Evolutionary conservation across 345 rosid genomes (phyloP).

Genomic region (Aurinia saxatilis): DNA sequence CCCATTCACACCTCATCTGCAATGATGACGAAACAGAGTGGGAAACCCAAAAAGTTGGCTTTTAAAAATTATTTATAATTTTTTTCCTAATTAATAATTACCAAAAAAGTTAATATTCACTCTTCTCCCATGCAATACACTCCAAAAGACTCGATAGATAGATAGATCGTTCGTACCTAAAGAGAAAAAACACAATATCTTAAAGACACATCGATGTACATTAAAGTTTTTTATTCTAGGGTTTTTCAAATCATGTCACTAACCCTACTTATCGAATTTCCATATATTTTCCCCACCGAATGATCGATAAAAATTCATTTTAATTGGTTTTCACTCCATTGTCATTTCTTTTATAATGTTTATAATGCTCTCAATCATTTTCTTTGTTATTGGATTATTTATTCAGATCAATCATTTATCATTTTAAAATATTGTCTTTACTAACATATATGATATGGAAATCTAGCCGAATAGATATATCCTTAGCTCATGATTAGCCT

Average conservation of each 20-base stretch:
- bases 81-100: slow-evolving; percentile 10
- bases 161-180: slow-evolving; percentile 19
- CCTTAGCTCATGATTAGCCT: slow-evolving; percentile 16
- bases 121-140: slow-evolving; percentile 28
- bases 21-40: slow-evolving; percentile 33
- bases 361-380: neutral
- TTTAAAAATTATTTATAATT: neutral
- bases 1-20: slow-evolving; percentile 34
- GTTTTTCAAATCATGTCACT: slow-evolving; percentile 16
- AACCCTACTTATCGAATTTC: slow-evolving; percentile 20
- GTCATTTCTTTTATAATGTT: neutral
- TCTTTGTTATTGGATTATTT: neutral
- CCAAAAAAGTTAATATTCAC: slow-evolving; percentile 16
- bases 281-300: slow-evolving; percentile 13
- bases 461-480: neutral
- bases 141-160: slow-evolving; percentile 29
- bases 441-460: neutral
- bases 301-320: too few relatives aligned
- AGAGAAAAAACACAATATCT: neutral
- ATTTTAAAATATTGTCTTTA: neutral
- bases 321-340: too few relatives aligned
- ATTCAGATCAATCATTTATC: neutral
- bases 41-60: slow-evolving; percentile 21
- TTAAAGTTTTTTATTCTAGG: slow-evolving; percentile 7
- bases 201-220: slow-evolving; percentile 22